Evolutionary conservation across 306 rosid species (phyloP).

Genomic region (Malus sieversii): DNA sequence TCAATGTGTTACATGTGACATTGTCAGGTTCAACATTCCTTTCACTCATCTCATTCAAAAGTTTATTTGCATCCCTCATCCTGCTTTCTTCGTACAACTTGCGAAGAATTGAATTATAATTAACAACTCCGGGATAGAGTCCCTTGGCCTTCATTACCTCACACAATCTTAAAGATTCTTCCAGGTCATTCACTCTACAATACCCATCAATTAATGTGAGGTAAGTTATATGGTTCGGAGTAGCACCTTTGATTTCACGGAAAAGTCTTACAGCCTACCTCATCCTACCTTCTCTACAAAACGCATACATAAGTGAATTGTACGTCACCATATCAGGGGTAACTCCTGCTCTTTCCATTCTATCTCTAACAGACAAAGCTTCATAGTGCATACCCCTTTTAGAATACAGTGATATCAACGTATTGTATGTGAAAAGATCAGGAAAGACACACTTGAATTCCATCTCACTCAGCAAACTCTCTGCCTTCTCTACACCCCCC

Average conservation of each 20-base stretch:
- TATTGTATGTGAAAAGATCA: slow-evolving; percentile 75
- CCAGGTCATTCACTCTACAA: slow-evolving; percentile 58
- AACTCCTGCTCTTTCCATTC: slow-evolving; percentile 75
- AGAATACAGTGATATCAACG: slow-evolving; percentile 68
- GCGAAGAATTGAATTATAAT: slow-evolving; percentile 72
- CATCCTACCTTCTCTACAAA: slow-evolving; percentile 80
- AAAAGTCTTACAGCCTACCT: slow-evolving; percentile 74
- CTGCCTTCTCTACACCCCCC: slow-evolving; percentile 73
- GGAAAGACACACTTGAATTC: slow-evolving; percentile 52
- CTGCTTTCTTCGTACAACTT: slow-evolving; percentile 71
- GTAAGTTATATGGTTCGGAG: slow-evolving; percentile 69
- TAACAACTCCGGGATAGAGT: slow-evolving; percentile 65
- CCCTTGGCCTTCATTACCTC: slow-evolving; percentile 65
- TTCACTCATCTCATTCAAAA: slow-evolving; percentile 74
- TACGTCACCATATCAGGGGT: slow-evolving; percentile 64
- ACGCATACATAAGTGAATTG: slow-evolving; percentile 75
- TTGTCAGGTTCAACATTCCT: slow-evolving; percentile 66
- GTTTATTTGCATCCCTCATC: slow-evolving; percentile 74
- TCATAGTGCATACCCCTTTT: slow-evolving; percentile 75
- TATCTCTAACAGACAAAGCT: slow-evolving; percentile 60
- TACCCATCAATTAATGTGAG: slow-evolving; percentile 81
- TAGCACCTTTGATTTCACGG: slow-evolving; percentile 47
- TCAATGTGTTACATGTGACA: slow-evolving; percentile 82
- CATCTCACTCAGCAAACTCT: slow-evolving; percentile 58
- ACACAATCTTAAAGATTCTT: slow-evolving; percentile 55